Percentiles rank a stretch among this genome's conserved stretches.
Evolutionary conservation across 129 eudicot genomes (phyloP).

Genomic region (Tanacetum coccineum): DNA sequence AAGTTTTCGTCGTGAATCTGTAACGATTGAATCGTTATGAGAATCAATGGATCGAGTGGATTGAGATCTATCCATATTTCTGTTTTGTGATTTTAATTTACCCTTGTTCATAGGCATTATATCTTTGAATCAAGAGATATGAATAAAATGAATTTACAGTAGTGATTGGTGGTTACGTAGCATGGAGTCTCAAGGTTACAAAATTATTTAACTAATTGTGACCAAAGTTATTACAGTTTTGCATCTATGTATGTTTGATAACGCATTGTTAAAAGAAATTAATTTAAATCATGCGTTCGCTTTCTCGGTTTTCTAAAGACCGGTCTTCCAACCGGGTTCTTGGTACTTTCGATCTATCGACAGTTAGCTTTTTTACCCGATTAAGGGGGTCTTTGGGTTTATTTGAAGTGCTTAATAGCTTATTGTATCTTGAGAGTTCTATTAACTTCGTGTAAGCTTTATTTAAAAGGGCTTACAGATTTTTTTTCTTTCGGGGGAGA

Average conservation of each 20-base stretch:
- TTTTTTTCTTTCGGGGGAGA: no score
- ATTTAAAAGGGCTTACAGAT: not conserved
- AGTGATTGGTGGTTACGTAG: slow-evolving; percentile 20
- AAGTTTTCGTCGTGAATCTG: slow-evolving; percentile 21
- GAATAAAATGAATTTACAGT: not conserved
- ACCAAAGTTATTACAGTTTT: no score
- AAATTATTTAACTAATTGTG: not conserved
- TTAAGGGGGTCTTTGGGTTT: no score
- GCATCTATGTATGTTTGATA: no score
- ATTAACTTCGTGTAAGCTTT: not conserved
- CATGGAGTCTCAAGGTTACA: slow-evolving; percentile 14
- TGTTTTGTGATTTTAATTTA: slow-evolving; percentile 32
- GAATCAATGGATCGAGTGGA: slow-evolving; percentile 13
- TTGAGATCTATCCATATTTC: slow-evolving; percentile 13
- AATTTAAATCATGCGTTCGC: no score
- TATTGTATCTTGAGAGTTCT: no score
- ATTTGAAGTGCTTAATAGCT: no score
- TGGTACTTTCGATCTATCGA: no score
- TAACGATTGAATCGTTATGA: slow-evolving; percentile 13
- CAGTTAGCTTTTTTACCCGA: no score
- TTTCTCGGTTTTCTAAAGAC: no score
- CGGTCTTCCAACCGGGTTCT: no score
- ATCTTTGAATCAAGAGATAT: not conserved
- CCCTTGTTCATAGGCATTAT: slow-evolving; percentile 36
- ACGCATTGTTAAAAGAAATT: no score